phyloP scores from a whole-genome alignment of 2,329 filamentous ascomycete genomes.

The Periconia digitata region DNA sequence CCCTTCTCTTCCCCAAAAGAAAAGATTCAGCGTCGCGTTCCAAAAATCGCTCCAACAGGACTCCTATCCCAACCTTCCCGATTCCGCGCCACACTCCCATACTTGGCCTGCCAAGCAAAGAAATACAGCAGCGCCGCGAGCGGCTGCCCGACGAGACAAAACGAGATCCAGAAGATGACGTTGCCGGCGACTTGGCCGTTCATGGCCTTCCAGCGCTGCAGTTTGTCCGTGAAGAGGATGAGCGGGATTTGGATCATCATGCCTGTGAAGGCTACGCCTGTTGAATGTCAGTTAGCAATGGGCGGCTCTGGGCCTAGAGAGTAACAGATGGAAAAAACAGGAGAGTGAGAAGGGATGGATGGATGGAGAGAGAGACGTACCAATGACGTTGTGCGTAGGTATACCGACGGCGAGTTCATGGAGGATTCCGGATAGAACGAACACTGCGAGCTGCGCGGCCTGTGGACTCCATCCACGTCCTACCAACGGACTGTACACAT shows the following conservation, averaged over 20 bases:
- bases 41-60: neutral
- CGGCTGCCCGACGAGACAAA: slow-evolving; percentile 93
- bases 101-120: slow-evolving; percentile 98
- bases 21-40: no score
- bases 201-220: slow-evolving; percentile 76
- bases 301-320: slow-evolving; percentile 9
- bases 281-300: no score
- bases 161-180: slow-evolving; percentile 93
- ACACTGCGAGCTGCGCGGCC: slow-evolving; percentile 77
- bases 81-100: slow-evolving; percentile 66
- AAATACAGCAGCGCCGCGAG: slow-evolving; percentile 92
- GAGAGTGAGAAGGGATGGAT: slow-evolving; percentile 53
- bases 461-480: slow-evolving; percentile 76
- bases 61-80: neutral
- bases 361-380: no score
- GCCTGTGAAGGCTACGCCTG: slow-evolving; percentile 87
- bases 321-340: neutral
- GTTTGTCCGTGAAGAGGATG: slow-evolving; percentile 74
- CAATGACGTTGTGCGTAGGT: slow-evolving; percentile 90
- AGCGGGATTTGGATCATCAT: slow-evolving; percentile 94
- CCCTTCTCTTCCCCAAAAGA: no score
- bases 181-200: slow-evolving; percentile 83
- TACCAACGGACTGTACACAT: slow-evolving; percentile 86
- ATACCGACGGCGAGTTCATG: slow-evolving; percentile 93
- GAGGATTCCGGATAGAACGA: slow-evolving; percentile 82